Base-by-base conservation (phyloP, 2,329 filamentous ascomycete genomes). In the Apiospora saccharicola region DNA sequence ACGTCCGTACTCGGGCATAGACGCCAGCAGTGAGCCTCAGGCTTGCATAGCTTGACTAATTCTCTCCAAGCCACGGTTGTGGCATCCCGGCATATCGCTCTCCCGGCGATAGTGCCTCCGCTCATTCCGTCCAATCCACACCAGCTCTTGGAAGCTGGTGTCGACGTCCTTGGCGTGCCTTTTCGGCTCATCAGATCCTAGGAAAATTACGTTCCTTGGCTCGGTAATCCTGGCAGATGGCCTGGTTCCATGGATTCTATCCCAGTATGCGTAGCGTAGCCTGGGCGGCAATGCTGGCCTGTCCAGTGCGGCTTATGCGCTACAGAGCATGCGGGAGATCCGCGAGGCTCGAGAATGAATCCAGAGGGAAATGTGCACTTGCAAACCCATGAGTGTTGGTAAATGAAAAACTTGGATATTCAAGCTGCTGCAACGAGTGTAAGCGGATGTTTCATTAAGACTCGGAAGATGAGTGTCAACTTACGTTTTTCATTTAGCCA, bases 401-500 rank as follows among this genome's bases (percentile, higher is more conserved):
- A 37, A 61, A 68, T 68, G n/a, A 68, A 26, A 44, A 47, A 47
- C 30, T 47, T 68, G 2, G 0, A 47, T 68, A 24, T 68, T 43
- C 22, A 30, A 14, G 14, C 67, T 46, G 41, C 41, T 68, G 4
- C 41, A 34, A 47, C 7, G 13, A 16, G 41, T 10, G 41, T 46
- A 12, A 44, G 67, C 41, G 34, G 13, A 64, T 64, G 34, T 34
- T 14, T 13, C 34, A 41, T 41, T n/a, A n/a, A 46, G 13, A 46
- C 1, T 34, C 8, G 41, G 14, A 26, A 13, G 8, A 30, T n/a
- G 41, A 47, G 19, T 30, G 67, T 41, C 67, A 30, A 46, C 67
- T 47, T 68, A 68, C 67, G 67, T 68, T 68, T 19, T 77, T 82
- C 77, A 79, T 80, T 81, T 79, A 85, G 77, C 81, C 79, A 77